Evolutionary conservation across 164 flowering plant genomes (phyloP).

Genomic region (Piper longum): DNA sequence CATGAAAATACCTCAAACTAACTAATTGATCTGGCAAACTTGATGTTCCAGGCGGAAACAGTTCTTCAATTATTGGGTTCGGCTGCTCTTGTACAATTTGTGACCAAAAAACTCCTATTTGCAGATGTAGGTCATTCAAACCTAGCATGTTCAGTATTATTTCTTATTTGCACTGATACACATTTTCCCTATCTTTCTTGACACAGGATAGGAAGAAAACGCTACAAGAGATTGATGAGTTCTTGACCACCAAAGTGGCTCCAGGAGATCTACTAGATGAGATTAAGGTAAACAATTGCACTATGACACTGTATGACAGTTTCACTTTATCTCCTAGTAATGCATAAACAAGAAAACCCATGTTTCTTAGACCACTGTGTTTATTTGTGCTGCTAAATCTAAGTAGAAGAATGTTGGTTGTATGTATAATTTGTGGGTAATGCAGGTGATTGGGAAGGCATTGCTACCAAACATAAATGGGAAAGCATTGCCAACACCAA

Average conservation of each 20-base stretch:
- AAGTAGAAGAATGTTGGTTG: not conserved
- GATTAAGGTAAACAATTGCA: conserved; percentile 39
- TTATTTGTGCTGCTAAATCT: not conserved
- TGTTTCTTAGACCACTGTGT: too few species aligned
- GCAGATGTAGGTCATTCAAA: conserved; percentile 42
- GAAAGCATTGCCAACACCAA: conserved; percentile 56
- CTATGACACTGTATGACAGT: too few species aligned
- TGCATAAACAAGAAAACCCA: too few species aligned
- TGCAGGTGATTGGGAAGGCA: conserved; percentile 36
- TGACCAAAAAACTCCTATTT: conserved; percentile 68
- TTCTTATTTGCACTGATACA: not conserved
- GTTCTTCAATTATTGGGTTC: conserved; percentile 80
- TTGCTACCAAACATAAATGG: not conserved
- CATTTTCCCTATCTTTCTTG: not conserved
- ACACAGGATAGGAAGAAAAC: conserved; percentile 74
- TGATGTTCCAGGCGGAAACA: conserved; percentile 54
- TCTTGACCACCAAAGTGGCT: conserved; percentile 64
- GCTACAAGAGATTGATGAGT: conserved; percentile 60
- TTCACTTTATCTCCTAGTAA: too few species aligned
- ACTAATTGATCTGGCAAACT: too few species aligned
- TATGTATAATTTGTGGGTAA: not conserved
- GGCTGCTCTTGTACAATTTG: conserved; percentile 66
- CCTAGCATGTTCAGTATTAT: not conserved
- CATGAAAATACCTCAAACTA: not conserved
- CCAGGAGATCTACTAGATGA: conserved; percentile 80